Evolutionary conservation across 163 green algal genomes (phyloP), one percentile per base, ranked within the genome.

Genomic region (Scenedesmus sp.): DNA sequence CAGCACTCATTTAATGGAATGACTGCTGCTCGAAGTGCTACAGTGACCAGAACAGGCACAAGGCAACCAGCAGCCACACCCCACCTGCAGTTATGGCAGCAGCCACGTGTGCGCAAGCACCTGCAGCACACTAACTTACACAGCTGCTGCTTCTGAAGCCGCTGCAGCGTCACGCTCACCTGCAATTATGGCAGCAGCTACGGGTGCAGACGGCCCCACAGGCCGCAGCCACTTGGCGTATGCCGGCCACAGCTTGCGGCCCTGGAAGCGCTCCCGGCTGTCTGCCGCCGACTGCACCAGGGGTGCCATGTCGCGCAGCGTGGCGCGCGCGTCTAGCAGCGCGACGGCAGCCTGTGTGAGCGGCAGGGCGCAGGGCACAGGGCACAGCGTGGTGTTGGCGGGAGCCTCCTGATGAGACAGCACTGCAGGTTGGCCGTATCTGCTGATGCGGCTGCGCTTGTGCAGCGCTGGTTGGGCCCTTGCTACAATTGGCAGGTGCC

Each of bases 141-240:
- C 18, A 76, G 70, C 70, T 80, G 70, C 70, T 26, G 24, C 13
- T 42, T 3, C 65, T 78, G 30, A 13, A 6, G n/a, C 26, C 10
- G 13, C 30, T 78, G 30, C 4, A 42, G 26, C 42, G n/a, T n/a
- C n/a, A 15, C 33, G 7, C 81, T 33, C 26, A 88, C 83, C 83
- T 81, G 83, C 56, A 15, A 92, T 90, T 82, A 89, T 81, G 20
- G 68, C 82, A 79, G 83, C 70, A 51, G 83, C 81, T 3, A 89
- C 81, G 35, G 89, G 89, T 35, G 89, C 89, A 42, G 82, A 86
- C 1, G 89, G 89, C 59, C 89, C 89, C 24, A 92, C 93, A 59
- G 91, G 79, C 37, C 94, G 83, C 61, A 96, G 86, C 80, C 92
- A 91, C 26, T 91, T 94, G 15, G 94, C 94, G 81, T 90, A 96